These are phyloP conservation scores for Alternaria conjuncta DNA, from an alignment of 2,329 filamentous ascomycete genomes.

Conservation along the genomic window DNA sequence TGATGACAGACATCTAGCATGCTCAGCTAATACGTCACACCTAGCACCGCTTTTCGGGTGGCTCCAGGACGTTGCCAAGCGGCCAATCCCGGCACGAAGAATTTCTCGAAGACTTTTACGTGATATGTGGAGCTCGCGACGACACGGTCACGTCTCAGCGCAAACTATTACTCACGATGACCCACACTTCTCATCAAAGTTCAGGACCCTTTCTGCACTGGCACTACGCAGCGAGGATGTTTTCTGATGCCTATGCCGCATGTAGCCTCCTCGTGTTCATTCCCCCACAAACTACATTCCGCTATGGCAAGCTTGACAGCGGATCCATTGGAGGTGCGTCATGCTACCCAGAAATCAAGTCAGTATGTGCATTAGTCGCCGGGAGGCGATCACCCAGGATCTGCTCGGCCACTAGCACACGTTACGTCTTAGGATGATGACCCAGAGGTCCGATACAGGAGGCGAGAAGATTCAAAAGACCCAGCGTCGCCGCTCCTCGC, in stretches of 20 bases:
- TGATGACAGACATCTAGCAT: neutral
- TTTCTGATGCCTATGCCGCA: slow-evolving; percentile 19
- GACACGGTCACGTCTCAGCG: slow-evolving; percentile 26
- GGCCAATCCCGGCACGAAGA: slow-evolving; percentile 24
- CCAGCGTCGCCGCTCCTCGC: slow-evolving; percentile 14
- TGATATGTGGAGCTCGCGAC: slow-evolving; percentile 37
- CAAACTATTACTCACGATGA: slow-evolving; percentile 38
- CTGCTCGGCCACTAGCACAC: slow-evolving; percentile 31
- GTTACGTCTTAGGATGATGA: slow-evolving; percentile 24
- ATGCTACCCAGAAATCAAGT: slow-evolving; percentile 7
- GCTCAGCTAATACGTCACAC: neutral
- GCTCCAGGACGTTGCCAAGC: slow-evolving; percentile 27
- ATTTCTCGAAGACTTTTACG: slow-evolving; percentile 41
- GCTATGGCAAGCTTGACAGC: slow-evolving; percentile 16
- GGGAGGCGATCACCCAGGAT: slow-evolving; percentile 29
- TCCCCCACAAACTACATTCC: slow-evolving; percentile 37
- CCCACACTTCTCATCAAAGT: slow-evolving; percentile 33
- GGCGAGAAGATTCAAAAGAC: slow-evolving; percentile 26
- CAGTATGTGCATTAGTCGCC: neutral
- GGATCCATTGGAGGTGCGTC: slow-evolving; percentile 4
- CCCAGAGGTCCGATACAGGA: slow-evolving; percentile 38
- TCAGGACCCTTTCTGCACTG: slow-evolving; percentile 12
- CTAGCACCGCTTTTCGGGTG: slow-evolving; percentile 12
- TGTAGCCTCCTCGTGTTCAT: slow-evolving; percentile 22
- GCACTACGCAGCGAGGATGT: slow-evolving; percentile 10